Evolutionary conservation across 345 rosid genomes (phyloP), one percentile per base, ranked within the genome.

Genomic region (Salix viminalis): DNA sequence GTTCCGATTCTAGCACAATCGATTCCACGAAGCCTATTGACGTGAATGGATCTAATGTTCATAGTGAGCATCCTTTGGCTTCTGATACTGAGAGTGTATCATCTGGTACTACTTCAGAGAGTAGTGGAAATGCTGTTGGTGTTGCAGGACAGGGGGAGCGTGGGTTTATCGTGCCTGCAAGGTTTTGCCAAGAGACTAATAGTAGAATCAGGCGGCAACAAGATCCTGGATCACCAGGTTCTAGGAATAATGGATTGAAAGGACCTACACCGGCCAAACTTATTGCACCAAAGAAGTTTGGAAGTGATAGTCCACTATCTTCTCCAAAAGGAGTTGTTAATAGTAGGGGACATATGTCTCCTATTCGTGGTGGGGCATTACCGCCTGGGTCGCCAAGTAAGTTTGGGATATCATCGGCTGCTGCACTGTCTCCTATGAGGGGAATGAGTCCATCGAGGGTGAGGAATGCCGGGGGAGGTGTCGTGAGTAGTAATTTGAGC

Each of bases 71-170:
- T 74, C 76, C 39, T 71, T 70, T 73, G 61, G 84, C 89, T 85
- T 96, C 97, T 41, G 98, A 94, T 81, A 84, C 92, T 65, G 99
- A 94, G 67, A 92, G 97, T 77, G 89, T 88, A 48, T 94, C 98
- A 74, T 91, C 99, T 56, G 90, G 90, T 73, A 85, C 94, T 81
- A 85, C 89, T 85, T 88, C 88, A 18, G 91, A 83, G 65, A 80
- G 80, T 72, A 70, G 44, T 58, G 56, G 70, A 15, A 78, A 76
- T 65, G 69, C 72, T 65, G 72, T 48, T 69, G 80, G 72, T 64
- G 79, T 75, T n/a, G 70, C 75, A 39, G 70, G 82, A 61, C 81
- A 84, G 61, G 76, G 56, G 32, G 84, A 70, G 42, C 80, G 80
- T 28, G 90, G 89, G 24, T 69, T 79, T 66, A 72, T 81, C 44